These are phyloP conservation scores for Allantophomopsis lycopodina DNA, from an alignment of 2,329 filamentous ascomycete genomes.

Conservation along the genomic window DNA sequence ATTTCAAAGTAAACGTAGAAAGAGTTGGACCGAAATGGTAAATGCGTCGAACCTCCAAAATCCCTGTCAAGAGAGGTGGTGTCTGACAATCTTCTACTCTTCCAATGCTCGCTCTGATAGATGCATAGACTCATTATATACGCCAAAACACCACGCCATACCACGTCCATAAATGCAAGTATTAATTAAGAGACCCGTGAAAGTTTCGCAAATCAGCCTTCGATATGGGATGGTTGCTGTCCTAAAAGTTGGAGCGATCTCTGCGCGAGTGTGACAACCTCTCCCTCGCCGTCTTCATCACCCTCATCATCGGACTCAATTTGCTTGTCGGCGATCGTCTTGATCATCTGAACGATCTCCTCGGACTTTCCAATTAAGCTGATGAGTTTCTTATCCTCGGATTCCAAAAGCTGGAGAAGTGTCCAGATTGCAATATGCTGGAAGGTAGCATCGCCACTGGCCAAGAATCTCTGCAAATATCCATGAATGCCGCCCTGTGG, in stretches of 20 bases:
- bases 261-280: conserved; percentile 83
- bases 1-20: conserved; percentile 12
- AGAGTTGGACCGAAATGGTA: conserved; percentile 3
- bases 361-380: conserved; percentile 79
- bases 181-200: conserved; percentile 10
- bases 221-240: conserved; percentile 62
- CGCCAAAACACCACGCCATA: conserved; percentile 20
- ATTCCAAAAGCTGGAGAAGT: conserved; percentile 85
- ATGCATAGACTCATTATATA: conserved; percentile 13
- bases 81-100: conserved; percentile 13
- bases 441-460: conserved; percentile 91
- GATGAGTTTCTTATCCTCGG: conserved; percentile 81
- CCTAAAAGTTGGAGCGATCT: conserved; percentile 79
- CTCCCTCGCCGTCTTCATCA: conserved; percentile 81
- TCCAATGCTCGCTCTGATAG: conserved; percentile 20
- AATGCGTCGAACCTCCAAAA: conserved; percentile 3
- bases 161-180: conserved; percentile 14
- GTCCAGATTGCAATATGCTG: conserved; percentile 99
- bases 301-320: conserved; percentile 78
- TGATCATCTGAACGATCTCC: conserved; percentile 85
- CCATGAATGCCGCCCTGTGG: conserved; percentile 92
- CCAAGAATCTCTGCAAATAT: conserved; percentile 84
- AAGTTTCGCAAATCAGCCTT: conserved; percentile 39
- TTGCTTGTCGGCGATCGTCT: conserved; percentile 77
- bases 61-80: conserved; percentile 3